These are phyloP conservation scores for Boletus tomentosulus DNA, from an alignment of 768 basidiomycete genomes.

Conservation along the genomic window DNA sequence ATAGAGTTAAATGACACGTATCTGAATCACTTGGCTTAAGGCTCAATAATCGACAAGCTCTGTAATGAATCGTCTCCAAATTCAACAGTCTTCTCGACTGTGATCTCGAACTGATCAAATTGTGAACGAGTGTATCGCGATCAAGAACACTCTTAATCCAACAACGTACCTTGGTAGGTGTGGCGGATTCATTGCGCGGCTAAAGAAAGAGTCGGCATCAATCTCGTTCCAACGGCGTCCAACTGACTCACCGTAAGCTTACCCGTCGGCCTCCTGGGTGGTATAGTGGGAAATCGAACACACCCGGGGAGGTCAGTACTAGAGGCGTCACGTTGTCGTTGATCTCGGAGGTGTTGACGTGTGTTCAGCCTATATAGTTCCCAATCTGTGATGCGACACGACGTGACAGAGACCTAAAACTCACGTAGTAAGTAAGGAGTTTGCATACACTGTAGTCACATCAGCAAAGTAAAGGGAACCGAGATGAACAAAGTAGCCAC, in stretches of 20 bases:
- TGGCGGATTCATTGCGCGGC: slow-evolving; percentile 8
- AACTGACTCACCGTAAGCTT: slow-evolving; percentile 12
- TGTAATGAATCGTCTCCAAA: slow-evolving; percentile 17
- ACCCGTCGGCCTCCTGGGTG: slow-evolving; percentile 3
- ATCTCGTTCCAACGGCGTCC: neutral
- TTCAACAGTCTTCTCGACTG: slow-evolving; percentile 28
- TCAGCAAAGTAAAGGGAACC: neutral
- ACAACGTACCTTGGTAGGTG: slow-evolving; percentile 18
- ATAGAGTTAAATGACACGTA: neutral
- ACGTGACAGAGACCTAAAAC: neutral
- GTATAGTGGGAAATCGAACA: slow-evolving; percentile 21
- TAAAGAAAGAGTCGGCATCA: neutral
- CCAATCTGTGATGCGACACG: neutral
- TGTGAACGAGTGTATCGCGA: neutral
- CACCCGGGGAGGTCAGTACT: slow-evolving; percentile 25
- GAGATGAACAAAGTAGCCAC: slow-evolving; percentile 3
- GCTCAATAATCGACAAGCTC: slow-evolving; percentile 8
- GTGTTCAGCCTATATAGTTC: slow-evolving; percentile 32
- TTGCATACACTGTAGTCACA: slow-evolving; percentile 41
- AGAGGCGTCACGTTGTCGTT: slow-evolving; percentile 28
- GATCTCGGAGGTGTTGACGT: slow-evolving; percentile 30
- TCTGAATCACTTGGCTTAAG: slow-evolving; percentile 1
- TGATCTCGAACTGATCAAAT: slow-evolving; percentile 25
- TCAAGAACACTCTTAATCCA: neutral
- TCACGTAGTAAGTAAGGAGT: slow-evolving; percentile 45